A percentile compares a stretch with the other conserved stretches of the same genome.
These are phyloP conservation scores for Ustilago vetiveriae DNA, from an alignment of 1,284 basidiomycete genomes.

Conservation along the genomic window DNA sequence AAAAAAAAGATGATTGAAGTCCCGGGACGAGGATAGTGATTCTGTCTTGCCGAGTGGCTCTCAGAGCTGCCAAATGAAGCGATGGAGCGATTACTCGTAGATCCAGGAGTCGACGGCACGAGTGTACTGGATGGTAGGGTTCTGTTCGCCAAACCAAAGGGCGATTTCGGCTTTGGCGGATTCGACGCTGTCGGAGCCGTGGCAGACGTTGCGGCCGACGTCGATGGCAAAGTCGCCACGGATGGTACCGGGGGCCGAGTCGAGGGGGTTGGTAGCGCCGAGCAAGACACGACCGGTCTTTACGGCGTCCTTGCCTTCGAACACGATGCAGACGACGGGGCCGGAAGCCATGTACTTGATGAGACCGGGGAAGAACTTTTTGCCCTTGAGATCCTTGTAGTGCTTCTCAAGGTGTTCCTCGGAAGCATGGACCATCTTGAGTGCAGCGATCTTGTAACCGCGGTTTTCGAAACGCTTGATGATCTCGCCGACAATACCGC, in stretches of 20 bases:
- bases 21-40: too few relatives aligned
- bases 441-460: constrained; percentile 65
- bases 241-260: constrained; percentile 74
- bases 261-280: constrained; percentile 95
- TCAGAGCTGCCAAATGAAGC: too few relatives aligned
- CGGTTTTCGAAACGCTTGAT: constrained; percentile 63
- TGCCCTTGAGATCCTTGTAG: constrained; percentile 67
- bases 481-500: constrained; percentile 65
- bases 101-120: constrained; percentile 63
- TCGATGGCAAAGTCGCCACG: constrained; percentile 74
- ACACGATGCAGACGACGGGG: constrained; percentile 96
- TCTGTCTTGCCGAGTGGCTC: too few relatives aligned
- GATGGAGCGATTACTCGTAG: constrained; percentile 64
- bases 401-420: constrained; percentile 66
- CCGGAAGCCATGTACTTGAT: constrained; percentile 78
- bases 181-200: constrained; percentile 80
- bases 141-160: constrained; percentile 67
- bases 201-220: constrained; percentile 73
- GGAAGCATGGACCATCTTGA: constrained; percentile 65
- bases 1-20: too few relatives aligned
- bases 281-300: constrained; percentile 84
- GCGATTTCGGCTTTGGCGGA: constrained; percentile 66
- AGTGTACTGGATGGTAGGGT: constrained; percentile 61
- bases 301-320: constrained; percentile 81
- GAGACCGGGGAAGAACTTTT: constrained; percentile 67